Evolutionary conservation across 2,329 filamentous ascomycete species (phyloP), one percentile per base, ranked within the genome.

Genomic region (Lachnellula suecica): DNA sequence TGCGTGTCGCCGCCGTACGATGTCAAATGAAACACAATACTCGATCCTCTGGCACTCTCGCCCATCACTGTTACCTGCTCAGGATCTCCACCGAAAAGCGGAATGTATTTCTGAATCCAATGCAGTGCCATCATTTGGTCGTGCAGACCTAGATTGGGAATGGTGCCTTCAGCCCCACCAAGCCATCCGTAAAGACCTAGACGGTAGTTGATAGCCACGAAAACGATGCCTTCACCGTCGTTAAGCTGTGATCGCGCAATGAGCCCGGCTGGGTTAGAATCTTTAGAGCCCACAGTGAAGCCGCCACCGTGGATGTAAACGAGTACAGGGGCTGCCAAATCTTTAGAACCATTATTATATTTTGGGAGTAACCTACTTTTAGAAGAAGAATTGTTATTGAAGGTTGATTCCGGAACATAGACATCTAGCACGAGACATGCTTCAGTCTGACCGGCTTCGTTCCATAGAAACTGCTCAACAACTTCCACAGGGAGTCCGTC

Each of bases 121-220:
- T 82, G 70, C 7, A 85, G 67, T 22, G 79, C 79, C 17, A 81
- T 69, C 11, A 77, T 71, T 59, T 84, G 81, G 53, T 84, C 80
- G 49, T 74, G 69, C 1, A 82, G 66, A 2, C 72, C 79, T 10
- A 73, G 74, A 60, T 83, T 83, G 3, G 75, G 67, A 11, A 68
- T 69, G 2, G 34, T 24, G 37, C 77, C 68, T 22, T 66, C 74
- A 19, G 4, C 72, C 71, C 17, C 78, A 68, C 25, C 77, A 11
- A 68, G 60, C 45, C 62, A 66, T 4, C 68, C 66, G 35, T 65
- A 65, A 15, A 65, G 56, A 23, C 67, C 67, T 15, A 68, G 58
- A 13, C 65, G 60, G 50, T 67, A 68, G 56, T 71, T 70, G 42
- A 68, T 58, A 0, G 61, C 57, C 13, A 69, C 66, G 23, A 62